Evolutionary conservation across 179 eudicot species (phyloP), one percentile per base, ranked within the genome.

Genomic region (Heliamphora pulchella): DNA sequence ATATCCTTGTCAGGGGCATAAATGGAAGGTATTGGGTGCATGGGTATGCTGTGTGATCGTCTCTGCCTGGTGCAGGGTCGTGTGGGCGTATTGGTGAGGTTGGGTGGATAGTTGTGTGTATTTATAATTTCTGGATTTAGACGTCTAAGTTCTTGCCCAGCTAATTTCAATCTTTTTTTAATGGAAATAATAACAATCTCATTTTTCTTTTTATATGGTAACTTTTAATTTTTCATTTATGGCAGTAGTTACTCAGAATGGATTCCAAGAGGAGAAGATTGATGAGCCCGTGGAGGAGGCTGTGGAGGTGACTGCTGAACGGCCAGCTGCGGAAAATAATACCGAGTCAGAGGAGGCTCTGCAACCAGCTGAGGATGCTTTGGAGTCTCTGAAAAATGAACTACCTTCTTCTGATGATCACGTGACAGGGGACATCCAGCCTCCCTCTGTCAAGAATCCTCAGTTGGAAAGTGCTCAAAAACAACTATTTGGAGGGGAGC

Each of bases 401-500:
- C 82, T 62, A 22, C 43, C 80, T 61, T 39, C 80, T 62, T 64
- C 80, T 72, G 90, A 81, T 76, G 70, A 80, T 8, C 17, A 74
- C 2, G 80, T 69, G 77, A 71, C n/a, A 46, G 85, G 70, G 8
- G 87, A 75, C 39, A 75, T 2, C 66, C 78, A 85, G 47, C 46
- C 48, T 7, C 22, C 80, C 0, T 67, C 85, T 3, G 74, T 78
- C 14, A 87, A 77, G 71, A 78, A 80, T 77, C 64, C 83, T 20
- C 81, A 70, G 72, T 10, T 59, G 75, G 90, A 80, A 61, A 61
- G 55, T 82, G 78, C 11, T 46, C 84, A 81, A 67, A 82, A 86
- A 79, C 83, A 84, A 79, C 62, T 82, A 17, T 59, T 87, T 61
- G 86, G 79, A n/a, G 83, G 67, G 55, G 85, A 84, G 78, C 66